These are phyloP conservation scores for Lignosus rhinocerotis DNA, from an alignment of 1,284 basidiomycete species.

Conservation along the genomic window DNA sequence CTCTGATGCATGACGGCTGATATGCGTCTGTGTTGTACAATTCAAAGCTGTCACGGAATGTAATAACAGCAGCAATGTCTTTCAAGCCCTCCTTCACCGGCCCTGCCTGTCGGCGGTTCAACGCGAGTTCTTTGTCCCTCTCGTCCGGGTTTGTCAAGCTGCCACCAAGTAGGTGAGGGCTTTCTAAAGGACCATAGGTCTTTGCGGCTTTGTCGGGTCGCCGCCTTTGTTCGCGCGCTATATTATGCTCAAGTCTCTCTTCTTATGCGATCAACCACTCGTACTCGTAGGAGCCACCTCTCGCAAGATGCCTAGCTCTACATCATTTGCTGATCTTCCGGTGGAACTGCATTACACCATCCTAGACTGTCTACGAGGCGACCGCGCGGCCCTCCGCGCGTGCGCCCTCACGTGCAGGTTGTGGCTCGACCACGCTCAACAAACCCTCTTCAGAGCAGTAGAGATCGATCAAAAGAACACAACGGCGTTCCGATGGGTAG, in stretches of 20 bases:
- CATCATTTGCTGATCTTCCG: conserved; percentile 16
- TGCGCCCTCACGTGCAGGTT: conserved; percentile 22
- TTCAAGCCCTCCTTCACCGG: neutral
- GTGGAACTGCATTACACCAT: conserved; percentile 23
- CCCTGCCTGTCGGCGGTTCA: neutral
- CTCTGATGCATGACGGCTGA: neutral
- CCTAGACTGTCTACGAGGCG: conserved; percentile 24
- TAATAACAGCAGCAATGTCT: neutral
- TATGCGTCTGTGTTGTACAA: neutral
- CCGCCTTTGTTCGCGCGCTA: neutral
- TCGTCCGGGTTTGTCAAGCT: neutral
- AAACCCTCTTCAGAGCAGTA: conserved; percentile 16
- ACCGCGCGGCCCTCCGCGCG: conserved; percentile 12
- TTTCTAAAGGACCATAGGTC: neutral
- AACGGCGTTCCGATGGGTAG: conserved; percentile 5
- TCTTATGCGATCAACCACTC: neutral
- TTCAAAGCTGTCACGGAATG: neutral
- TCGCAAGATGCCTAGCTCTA: neutral
- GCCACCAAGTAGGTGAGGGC: neutral
- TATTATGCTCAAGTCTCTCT: neutral
- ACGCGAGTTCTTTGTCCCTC: neutral
- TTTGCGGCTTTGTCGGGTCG: neutral
- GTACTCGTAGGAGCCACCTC: neutral
- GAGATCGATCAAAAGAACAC: conserved; percentile 3
- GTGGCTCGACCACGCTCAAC: conserved; percentile 20